Percentiles rank a stretch among this genome's conserved stretches.
phyloP scores from a whole-genome alignment of 139 green algal genomes.

The Raphidocelis subcapitata region DNA sequence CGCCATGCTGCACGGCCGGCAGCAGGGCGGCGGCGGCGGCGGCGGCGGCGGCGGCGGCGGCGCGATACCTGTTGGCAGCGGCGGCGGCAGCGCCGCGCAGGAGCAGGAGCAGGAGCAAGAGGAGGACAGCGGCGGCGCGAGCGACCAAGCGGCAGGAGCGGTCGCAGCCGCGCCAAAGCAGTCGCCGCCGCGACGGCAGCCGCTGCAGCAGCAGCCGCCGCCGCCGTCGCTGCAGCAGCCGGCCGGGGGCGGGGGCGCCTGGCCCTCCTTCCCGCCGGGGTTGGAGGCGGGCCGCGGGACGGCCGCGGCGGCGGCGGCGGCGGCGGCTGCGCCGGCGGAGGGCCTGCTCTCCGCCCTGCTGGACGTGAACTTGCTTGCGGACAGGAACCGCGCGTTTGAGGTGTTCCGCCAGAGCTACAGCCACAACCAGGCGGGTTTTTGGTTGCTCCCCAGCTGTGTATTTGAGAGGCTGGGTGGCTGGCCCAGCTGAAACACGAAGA shows the following conservation, averaged over 20 bases:
- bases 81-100: neutral
- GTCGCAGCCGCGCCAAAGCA: neutral
- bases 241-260: too few relatives aligned
- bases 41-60: neutral
- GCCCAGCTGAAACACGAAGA: neutral
- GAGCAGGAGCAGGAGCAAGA: too few relatives aligned
- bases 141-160: conserved; percentile 2
- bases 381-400: conserved; percentile 81
- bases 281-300: too few relatives aligned
- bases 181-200: neutral
- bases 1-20: conserved; percentile 65
- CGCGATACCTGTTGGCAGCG: neutral
- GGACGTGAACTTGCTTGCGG: conserved; percentile 56
- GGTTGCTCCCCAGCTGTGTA: neutral
- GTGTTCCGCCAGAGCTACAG: conserved; percentile 82
- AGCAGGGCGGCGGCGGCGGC: conserved; percentile 15
- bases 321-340: conserved; percentile 22
- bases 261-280: too few relatives aligned
- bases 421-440: conserved; percentile 62
- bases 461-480: neutral
- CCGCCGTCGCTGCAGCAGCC: too few relatives aligned
- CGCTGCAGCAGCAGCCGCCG: neutral
- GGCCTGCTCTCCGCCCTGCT: conserved; percentile 50
- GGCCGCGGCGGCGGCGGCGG: conserved; percentile 1
- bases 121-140: too few relatives aligned